Evolutionary conservation across 2,329 filamentous ascomycete genomes (phyloP), one percentile per base, ranked within the genome.

Genomic region (Escovopsis sp.): DNA sequence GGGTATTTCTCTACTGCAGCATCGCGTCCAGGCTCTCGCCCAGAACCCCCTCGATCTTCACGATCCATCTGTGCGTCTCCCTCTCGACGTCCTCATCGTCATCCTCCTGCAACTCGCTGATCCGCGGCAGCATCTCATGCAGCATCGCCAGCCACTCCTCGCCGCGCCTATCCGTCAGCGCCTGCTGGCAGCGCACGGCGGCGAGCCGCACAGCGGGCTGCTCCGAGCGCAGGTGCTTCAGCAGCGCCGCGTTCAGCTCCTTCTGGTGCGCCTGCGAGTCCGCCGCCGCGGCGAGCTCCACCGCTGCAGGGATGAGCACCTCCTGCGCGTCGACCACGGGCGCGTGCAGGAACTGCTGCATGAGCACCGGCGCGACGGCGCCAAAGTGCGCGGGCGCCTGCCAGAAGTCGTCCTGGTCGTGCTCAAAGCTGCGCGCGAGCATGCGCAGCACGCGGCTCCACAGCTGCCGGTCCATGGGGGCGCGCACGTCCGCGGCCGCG

Each of bases 331-430:
- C 60, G 13, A 63, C 47, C 5, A 50, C 52, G 5, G 55, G 53
- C 31, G 64, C 72, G 43, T 65, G 58, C 28, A 62, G 47, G 43
- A 79, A 72, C 40, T 92, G 84, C 17, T 67, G 61, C 41, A 84
- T 68, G 21, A 96, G 65, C 3, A 79, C 73, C 1, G 68, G 64
- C 12, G 76, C 72, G 27, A 94, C 75, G 19, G 72, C 72, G 38
- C 68, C 66, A 51, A 94, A 94, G 60, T 94, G 87, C 1, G 81
- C 71, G 0, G 90, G 88, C 1, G 82, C 76, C 65, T 94, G 86
- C 87, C 87, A 96, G 63, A 94, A 96, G 56, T 86, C 81, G 53
- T 93, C 86, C 58, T 93, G 82, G 52, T 96, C 90, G 53, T 94
- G 76, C 56, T 80, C 70, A 51, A 96, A 94, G 46, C 76, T 79